These are phyloP conservation scores for Lobosporangium transversale DNA, from an alignment of 192 early-diverging fungal genomes.

Conservation along the genomic window DNA sequence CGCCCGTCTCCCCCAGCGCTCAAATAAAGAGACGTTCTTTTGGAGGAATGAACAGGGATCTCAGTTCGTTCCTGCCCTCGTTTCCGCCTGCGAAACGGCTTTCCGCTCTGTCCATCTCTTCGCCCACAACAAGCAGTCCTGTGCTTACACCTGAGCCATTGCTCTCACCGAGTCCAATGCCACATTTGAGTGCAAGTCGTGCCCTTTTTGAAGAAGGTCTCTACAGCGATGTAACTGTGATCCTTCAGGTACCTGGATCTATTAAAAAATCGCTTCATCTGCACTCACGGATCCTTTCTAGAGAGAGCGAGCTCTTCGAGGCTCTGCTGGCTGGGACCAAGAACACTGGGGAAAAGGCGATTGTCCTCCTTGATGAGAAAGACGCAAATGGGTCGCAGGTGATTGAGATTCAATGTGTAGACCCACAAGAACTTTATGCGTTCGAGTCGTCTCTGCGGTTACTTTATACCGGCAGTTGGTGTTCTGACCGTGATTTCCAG, in stretches of 20 bases:
- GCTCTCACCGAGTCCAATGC: conserved; percentile 40
- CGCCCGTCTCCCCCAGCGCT: not conserved
- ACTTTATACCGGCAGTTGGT: conserved; percentile 48
- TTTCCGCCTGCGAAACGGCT: conserved; percentile 49
- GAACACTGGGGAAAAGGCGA: conserved; percentile 35
- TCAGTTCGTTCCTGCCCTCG: conserved; percentile 46
- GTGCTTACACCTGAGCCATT: conserved; percentile 39
- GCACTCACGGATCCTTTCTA: conserved; percentile 36
- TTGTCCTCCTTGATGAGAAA: conserved; percentile 18
- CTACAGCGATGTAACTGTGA: conserved; percentile 43
- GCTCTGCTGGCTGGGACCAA: conserved; percentile 27
- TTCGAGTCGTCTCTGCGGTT: conserved; percentile 41
- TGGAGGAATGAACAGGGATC: conserved; percentile 50
- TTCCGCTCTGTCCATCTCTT: conserved; percentile 40
- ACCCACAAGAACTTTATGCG: conserved; percentile 47
- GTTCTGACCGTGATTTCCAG: conserved; percentile 50
- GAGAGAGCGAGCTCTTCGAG: conserved; percentile 44
- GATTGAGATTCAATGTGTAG: conserved; percentile 42
- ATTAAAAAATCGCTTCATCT: conserved; percentile 39
- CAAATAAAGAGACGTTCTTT: too few relatives aligned
- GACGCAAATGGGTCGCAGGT: conserved; percentile 38
- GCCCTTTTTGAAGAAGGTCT: conserved; percentile 50
- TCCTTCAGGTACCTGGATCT: conserved; percentile 37
- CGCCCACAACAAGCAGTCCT: conserved; percentile 27
- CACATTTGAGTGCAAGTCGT: conserved; percentile 47